These are phyloP conservation scores for Sphagnum tenellum DNA, from an alignment of 225 moss, liverwort and hornwort species.

Conservation along the genomic window DNA sequence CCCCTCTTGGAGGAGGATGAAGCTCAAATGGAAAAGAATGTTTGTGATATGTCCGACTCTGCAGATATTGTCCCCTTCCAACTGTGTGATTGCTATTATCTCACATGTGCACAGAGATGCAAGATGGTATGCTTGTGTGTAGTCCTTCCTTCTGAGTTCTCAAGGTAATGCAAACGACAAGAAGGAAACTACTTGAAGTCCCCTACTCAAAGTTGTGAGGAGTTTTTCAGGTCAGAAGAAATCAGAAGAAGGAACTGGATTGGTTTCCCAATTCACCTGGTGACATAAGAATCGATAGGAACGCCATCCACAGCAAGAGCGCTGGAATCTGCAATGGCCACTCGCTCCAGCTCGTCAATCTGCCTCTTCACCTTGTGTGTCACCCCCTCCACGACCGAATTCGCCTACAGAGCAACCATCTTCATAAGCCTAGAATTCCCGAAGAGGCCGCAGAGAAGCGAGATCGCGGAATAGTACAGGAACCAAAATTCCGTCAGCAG, in stretches of 20 bases:
- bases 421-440: neutral
- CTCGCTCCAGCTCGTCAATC: slow-evolving; percentile 40
- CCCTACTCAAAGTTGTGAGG: too few relatives aligned
- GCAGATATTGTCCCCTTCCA: too few relatives aligned
- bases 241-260: too few relatives aligned
- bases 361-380: slow-evolving; percentile 16
- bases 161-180: neutral
- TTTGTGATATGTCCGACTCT: too few relatives aligned
- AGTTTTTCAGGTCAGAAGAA: too few relatives aligned
- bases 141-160: too few relatives aligned
- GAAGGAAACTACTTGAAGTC: neutral
- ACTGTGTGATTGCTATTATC: too few relatives aligned
- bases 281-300: slow-evolving; percentile 76
- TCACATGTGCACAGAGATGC: too few relatives aligned
- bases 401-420: slow-evolving; percentile 34
- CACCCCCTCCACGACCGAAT: slow-evolving; percentile 78
- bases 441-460: neutral
- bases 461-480: neutral
- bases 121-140: too few relatives aligned
- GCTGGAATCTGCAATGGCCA: slow-evolving; percentile 23
- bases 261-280: slow-evolving; percentile 31
- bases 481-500: neutral
- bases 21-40: too few relatives aligned
- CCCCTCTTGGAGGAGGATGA: too few relatives aligned
- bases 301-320: slow-evolving; percentile 58